phyloP scores from a whole-genome alignment of 192 early-diverging fungal species.

The Podila verticillata region DNA sequence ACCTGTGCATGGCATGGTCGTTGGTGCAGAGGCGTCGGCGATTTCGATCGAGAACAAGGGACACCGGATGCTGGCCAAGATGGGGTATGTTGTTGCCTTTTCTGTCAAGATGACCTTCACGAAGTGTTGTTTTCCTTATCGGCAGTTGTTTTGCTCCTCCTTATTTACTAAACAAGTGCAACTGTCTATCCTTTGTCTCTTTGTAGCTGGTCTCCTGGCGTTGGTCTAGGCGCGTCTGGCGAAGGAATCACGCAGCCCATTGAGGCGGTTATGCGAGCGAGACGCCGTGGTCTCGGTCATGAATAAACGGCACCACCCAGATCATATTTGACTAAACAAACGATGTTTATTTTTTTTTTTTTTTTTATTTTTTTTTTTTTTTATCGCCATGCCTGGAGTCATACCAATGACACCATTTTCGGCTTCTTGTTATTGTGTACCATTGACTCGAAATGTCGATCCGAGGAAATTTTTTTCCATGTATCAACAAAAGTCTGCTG shows the following conservation, averaged over 20 bases:
- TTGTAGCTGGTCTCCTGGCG: conserved; percentile 54
- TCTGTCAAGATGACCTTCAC: too few species aligned
- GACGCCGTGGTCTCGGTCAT: conserved; percentile 51
- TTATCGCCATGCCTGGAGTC: too few species aligned
- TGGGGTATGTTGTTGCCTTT: conserved; percentile 62
- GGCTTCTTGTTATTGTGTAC: too few species aligned
- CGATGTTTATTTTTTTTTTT: too few species aligned
- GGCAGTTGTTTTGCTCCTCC: not conserved
- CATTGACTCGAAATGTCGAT: too few species aligned
- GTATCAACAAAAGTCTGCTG: conserved; percentile 46
- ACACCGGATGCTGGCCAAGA: conserved; percentile 71
- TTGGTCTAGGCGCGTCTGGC: conserved; percentile 51
- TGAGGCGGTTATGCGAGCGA: conserved; percentile 54
- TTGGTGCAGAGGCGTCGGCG: conserved; percentile 60
- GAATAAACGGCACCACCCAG: not conserved
- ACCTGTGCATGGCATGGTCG: conserved; percentile 57
- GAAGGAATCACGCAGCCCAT: conserved; percentile 56
- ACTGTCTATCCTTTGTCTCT: not conserved
- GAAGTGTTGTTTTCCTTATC: not conserved
- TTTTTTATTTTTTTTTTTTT: too few species aligned
- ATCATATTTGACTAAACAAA: not conserved
- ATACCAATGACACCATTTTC: too few species aligned
- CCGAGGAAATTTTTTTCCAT: not conserved
- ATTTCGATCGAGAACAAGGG: conserved; percentile 70
- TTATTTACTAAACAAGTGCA: not conserved